Percentiles rank a stretch among this genome's conserved stretches.
These are phyloP conservation scores for Rickenella mellea DNA, from an alignment of 768 basidiomycete genomes.

Conservation along the genomic window DNA sequence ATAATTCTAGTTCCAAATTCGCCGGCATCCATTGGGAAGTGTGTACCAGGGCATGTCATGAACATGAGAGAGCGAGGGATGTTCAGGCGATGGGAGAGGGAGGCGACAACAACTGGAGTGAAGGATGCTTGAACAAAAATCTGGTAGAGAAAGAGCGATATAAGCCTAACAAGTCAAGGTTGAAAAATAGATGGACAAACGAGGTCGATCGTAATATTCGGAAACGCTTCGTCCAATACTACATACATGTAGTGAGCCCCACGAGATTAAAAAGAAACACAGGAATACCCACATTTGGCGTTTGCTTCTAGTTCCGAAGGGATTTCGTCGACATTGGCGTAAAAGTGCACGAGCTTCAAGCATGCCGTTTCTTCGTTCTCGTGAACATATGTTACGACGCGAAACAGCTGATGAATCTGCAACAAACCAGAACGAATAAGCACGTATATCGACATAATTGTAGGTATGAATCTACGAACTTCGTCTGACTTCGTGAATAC, in stretches of 20 bases:
- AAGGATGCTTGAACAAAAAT: constrained; percentile 36
- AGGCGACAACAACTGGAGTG: constrained; percentile 35
- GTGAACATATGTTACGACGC: constrained; percentile 56
- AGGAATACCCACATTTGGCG: constrained; percentile 35
- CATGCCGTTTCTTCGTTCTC: constrained; percentile 63
- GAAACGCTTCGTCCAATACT: constrained; percentile 58
- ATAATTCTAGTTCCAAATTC: constrained; percentile 48
- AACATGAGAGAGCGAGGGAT: constrained; percentile 53
- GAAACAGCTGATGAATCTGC: constrained; percentile 58
- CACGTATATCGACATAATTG: not conserved
- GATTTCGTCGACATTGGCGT: constrained; percentile 37
- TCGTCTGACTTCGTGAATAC: constrained; percentile 58
- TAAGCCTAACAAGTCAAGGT: not conserved
- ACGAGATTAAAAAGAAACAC: not conserved
- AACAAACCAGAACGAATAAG: not conserved
- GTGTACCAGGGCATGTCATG: constrained; percentile 46
- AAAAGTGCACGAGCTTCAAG: constrained; percentile 62
- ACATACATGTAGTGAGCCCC: not conserved
- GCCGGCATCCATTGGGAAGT: constrained; percentile 30
- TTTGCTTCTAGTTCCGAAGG: constrained; percentile 72
- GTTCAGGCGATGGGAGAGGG: constrained; percentile 36
- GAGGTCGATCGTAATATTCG: constrained; percentile 53
- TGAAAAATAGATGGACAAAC: constrained; percentile 22
- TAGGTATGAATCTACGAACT: constrained; percentile 25
- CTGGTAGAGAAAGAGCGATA: constrained; percentile 17